These are phyloP conservation scores for Laetiporus sulphureus DNA, from an alignment of 1,284 basidiomycete species.

Conservation along the genomic window DNA sequence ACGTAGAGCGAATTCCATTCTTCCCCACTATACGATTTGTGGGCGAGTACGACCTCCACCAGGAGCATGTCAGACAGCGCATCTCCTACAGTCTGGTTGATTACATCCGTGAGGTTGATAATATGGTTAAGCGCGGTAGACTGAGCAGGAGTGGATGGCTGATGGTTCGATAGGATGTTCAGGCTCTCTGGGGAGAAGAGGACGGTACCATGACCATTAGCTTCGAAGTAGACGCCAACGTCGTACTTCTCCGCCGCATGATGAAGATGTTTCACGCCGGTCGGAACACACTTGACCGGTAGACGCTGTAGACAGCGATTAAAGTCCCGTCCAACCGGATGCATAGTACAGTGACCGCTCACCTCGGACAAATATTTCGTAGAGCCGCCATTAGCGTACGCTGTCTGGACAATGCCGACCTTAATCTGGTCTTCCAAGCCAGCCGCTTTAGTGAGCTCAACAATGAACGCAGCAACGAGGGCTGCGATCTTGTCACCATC, in stretches of 20 bases:
- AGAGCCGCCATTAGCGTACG: slow-evolving; percentile 97
- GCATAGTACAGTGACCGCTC: slow-evolving; percentile 17
- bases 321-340: too few species aligned
- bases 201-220: slow-evolving; percentile 98
- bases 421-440: slow-evolving; percentile 69
- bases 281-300: slow-evolving; percentile 93
- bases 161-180: slow-evolving; percentile 50
- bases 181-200: slow-evolving; percentile 81
- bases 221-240: slow-evolving; percentile 98
- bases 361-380: slow-evolving; percentile 89
- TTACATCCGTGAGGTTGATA: slow-evolving; percentile 73
- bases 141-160: slow-evolving; percentile 76
- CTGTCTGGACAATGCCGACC: slow-evolving; percentile 96
- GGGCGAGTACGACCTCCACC: slow-evolving; percentile 88
- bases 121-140: slow-evolving; percentile 76
- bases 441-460: slow-evolving; percentile 81
- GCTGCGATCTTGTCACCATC: slow-evolving; percentile 99
- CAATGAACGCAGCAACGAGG: slow-evolving; percentile 89
- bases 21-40: slow-evolving; percentile 76
- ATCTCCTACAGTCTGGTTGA: slow-evolving; percentile 99
- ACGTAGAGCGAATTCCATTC: slow-evolving; percentile 95
- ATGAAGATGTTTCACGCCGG: slow-evolving; percentile 97
- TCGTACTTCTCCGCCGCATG: slow-evolving; percentile 94
- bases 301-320: slow-evolving; percentile 53
- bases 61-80: slow-evolving; percentile 95